Evolutionary conservation across 1,284 basidiomycete genomes (phyloP).

Genomic region (Takashimella tepidaria): DNA sequence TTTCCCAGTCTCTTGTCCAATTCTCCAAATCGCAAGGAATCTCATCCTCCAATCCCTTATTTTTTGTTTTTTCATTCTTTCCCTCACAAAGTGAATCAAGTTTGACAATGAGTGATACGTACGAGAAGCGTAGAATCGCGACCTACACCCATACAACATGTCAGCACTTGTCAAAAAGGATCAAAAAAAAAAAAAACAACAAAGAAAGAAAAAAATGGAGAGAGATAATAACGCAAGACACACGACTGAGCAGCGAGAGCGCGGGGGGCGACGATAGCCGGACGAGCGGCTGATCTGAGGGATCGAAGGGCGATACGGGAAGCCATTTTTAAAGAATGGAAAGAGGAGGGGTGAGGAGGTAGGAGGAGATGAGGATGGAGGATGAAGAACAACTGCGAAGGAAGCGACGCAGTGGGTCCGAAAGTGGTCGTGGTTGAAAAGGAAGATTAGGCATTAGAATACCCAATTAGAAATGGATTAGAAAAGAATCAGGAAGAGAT

Average conservation of each 20-base stretch:
- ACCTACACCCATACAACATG: constrained; percentile 12
- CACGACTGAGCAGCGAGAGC: constrained; percentile 31
- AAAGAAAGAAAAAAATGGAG: not conserved
- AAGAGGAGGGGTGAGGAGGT: constrained; percentile 9
- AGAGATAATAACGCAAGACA: constrained; percentile 8
- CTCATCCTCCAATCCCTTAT: too few relatives aligned
- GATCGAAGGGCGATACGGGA: constrained; percentile 48
- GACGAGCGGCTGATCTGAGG: constrained; percentile 41
- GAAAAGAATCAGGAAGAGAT: constrained; percentile 5
- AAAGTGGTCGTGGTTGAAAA: too few relatives aligned
- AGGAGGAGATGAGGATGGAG: constrained; percentile 7
- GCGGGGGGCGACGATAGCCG: constrained; percentile 38
- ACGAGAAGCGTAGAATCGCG: constrained; percentile 43
- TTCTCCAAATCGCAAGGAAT: too few relatives aligned
- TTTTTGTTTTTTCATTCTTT: too few relatives aligned
- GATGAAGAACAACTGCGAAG: too few relatives aligned
- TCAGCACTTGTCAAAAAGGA: too few relatives aligned
- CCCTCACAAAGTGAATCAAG: too few relatives aligned
- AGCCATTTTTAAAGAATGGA: constrained; percentile 40
- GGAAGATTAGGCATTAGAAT: constrained; percentile 3
- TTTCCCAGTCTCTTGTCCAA: too few relatives aligned
- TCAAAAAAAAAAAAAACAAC: constrained; percentile 10
- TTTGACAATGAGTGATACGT: constrained; percentile 13
- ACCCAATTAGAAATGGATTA: not conserved
- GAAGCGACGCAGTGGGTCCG: too few relatives aligned